phyloP scores from a whole-genome alignment of 345 rosid species.

The Kandelia obovata region DNA sequence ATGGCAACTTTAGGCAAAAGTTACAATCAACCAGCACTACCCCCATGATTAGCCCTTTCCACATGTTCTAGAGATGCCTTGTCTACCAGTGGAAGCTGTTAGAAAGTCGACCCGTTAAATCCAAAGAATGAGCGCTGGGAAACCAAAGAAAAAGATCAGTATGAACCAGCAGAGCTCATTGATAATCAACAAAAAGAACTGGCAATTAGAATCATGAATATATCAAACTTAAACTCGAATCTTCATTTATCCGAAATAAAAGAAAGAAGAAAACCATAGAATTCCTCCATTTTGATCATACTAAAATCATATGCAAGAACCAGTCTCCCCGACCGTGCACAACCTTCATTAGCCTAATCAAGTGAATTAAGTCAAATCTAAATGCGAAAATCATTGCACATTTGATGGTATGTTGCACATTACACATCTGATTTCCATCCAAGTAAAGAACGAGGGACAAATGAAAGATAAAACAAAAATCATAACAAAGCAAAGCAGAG shows the following conservation, averaged over 20 bases:
- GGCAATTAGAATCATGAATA: too few relatives aligned
- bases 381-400: background rate
- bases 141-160: background rate
- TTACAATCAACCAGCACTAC: background rate
- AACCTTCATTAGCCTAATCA: too few relatives aligned
- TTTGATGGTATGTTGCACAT: too few relatives aligned
- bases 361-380: too few relatives aligned
- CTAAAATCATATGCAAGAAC: too few relatives aligned
- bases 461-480: background rate
- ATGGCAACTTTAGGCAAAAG: background rate
- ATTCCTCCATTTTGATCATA: too few relatives aligned
- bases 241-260: too few relatives aligned
- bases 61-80: background rate
- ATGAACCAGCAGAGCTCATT: background rate
- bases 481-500: background rate
- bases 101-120: slow-evolving; percentile 78
- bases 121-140: slow-evolving; percentile 64
- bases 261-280: too few relatives aligned
- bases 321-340: too few relatives aligned
- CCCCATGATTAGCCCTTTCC: background rate
- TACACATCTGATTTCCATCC: too few relatives aligned
- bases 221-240: too few relatives aligned
- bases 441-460: background rate
- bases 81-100: slow-evolving; percentile 15
- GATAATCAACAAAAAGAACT: background rate